Evolutionary conservation across 257 asterid species (phyloP), one percentile per base, ranked within the genome.

Genomic region (Thymus quinquecostatus): DNA sequence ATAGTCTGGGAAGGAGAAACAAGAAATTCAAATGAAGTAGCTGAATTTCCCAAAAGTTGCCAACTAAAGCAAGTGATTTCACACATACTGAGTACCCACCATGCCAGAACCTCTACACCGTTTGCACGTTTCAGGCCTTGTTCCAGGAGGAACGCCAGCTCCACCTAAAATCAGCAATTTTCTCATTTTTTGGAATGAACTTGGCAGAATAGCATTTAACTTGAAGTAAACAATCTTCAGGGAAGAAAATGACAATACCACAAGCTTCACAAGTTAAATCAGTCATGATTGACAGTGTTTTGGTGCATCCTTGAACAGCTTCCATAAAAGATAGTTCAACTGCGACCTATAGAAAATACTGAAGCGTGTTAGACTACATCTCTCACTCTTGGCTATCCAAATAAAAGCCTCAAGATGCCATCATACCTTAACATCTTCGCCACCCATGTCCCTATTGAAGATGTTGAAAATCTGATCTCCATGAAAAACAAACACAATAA

Each of bases 91-190:
- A 21, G 78, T 66, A 80, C 89, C 72, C 66, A 87, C 96, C 87
- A 78, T 78, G 74, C 97, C 97, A 60, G 96, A 84, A 72, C 97
- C 97, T 78, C 75, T 87, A 81, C 97, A 92, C 4, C 85, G 93
- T 80, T 73, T 87, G 81, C 97, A 92, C 43, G 97, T 89, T 86
- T 92, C 96, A 65, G 97, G 97, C 77, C 79, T 80, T 68, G 96
- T 85, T 74, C 97, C 97, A 34, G 97, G 93, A 80, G 97, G 96
- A 78, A 92, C 95, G 33, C 97, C 97, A 70, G 90, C 78, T 78
- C 97, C 96, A 85, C 96, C 97, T 92, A 84, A 36, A 70, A 75
- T 44, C 13, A 45, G 9, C 30, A 47, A 47, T 30, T n/a, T 8
- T 5, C 1, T 29, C 0, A 12, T 30, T 45, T 43, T 66, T 58